Evolutionary conservation across 2,329 filamentous ascomycete species (phyloP).

Genomic region (Curvularia hawaiiensis): DNA sequence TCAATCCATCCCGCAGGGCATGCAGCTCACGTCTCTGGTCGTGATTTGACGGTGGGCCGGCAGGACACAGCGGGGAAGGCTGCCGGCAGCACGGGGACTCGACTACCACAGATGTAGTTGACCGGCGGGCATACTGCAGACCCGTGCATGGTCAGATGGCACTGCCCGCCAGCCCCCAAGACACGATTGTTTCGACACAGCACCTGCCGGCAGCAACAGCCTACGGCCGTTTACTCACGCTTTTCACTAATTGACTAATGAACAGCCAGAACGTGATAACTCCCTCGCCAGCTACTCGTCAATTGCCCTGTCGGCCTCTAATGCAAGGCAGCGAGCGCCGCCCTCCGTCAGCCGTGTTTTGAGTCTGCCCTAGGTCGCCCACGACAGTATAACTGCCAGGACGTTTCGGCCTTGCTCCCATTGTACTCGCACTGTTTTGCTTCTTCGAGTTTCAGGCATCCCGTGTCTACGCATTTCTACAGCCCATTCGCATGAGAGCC

Average conservation of each 20-base stretch:
- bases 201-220: conserved; percentile 9
- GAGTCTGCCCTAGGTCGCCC: conserved; percentile 13
- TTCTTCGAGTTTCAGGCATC: background rate
- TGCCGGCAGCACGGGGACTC: conserved; percentile 9
- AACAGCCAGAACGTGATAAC: conserved; percentile 27
- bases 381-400: conserved; percentile 21
- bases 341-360: conserved; percentile 21
- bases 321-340: conserved; percentile 17
- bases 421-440: background rate
- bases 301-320: conserved; percentile 19
- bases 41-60: conserved; percentile 20
- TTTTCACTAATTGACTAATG: conserved; percentile 23
- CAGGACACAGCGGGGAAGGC: conserved; percentile 13
- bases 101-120: conserved; percentile 18
- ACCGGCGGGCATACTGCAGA: conserved; percentile 21
- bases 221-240: conserved; percentile 21
- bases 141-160: conserved; percentile 25
- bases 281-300: conserved; percentile 22
- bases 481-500: conserved; percentile 16
- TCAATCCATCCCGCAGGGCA: conserved; percentile 16
- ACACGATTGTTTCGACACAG: conserved; percentile 18
- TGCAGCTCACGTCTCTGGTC: conserved; percentile 10
- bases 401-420: conserved; percentile 6
- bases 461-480: background rate
- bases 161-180: conserved; percentile 19